phyloP scores from a whole-genome alignment of 1,284 basidiomycete genomes.

The Boletus nobilissimus region DNA sequence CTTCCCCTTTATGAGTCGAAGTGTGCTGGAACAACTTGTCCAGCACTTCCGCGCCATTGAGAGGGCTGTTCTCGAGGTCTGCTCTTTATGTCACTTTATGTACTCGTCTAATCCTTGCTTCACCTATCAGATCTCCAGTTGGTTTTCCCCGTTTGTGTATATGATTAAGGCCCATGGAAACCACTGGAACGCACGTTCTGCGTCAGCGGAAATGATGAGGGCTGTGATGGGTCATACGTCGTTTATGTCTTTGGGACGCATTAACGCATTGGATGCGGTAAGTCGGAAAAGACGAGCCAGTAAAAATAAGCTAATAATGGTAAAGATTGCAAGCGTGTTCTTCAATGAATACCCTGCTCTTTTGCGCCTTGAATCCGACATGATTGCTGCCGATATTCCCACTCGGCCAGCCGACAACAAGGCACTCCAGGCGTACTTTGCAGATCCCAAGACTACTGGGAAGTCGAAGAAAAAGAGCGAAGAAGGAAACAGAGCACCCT shows the following conservation, averaged over 20 bases:
- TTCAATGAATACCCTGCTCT: slow-evolving; percentile 10
- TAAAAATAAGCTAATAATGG: neutral
- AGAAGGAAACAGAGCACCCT: neutral
- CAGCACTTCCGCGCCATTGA: neutral
- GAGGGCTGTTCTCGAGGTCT: neutral
- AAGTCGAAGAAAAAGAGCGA: neutral
- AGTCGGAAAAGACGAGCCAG: neutral
- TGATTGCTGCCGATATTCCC: neutral
- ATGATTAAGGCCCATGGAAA: slow-evolving; percentile 8
- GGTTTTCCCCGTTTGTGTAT: slow-evolving; percentile 5
- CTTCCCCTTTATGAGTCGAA: slow-evolving; percentile 5
- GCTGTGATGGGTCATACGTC: slow-evolving; percentile 6
- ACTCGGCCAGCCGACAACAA: slow-evolving; percentile 7
- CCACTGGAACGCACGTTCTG: slow-evolving; percentile 4
- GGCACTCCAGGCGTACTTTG: neutral
- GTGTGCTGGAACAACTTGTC: neutral
- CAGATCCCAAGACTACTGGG: neutral
- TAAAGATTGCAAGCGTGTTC: slow-evolving; percentile 1
- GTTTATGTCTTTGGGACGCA: neutral
- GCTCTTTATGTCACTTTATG: neutral
- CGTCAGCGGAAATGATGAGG: slow-evolving; percentile 14
- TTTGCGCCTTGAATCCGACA: slow-evolving; percentile 5
- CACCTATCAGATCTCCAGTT: neutral
- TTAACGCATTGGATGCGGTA: slow-evolving; percentile 8
- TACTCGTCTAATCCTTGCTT: neutral